A percentile compares a stretch with the other conserved stretches of the same genome.
These are phyloP conservation scores for Verbena officinalis DNA, from an alignment of 257 asterid genomes.

Conservation along the genomic window DNA sequence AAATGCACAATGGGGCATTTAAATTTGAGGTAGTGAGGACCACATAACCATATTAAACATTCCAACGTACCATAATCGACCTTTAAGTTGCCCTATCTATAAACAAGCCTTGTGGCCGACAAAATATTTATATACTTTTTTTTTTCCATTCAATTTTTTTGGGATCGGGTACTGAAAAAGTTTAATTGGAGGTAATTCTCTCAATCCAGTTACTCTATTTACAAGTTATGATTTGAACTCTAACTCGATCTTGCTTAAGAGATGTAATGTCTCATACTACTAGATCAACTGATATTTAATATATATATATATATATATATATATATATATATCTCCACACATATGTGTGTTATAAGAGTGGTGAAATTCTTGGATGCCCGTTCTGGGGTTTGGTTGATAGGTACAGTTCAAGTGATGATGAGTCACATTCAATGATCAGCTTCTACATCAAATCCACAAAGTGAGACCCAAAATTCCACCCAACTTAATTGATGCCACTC, in stretches of 20 bases:
- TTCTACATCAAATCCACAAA: slow-evolving; percentile 19
- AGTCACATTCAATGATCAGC: slow-evolving; percentile 23
- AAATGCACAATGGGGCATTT: background rate
- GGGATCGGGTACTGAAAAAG: too few species aligned
- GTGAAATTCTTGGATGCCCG: too few species aligned
- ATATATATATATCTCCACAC: too few species aligned
- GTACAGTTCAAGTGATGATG: slow-evolving; percentile 27
- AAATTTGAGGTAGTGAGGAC: background rate
- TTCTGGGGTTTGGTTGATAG: slow-evolving; percentile 16
- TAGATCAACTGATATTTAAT: too few species aligned
- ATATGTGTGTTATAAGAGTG: background rate
- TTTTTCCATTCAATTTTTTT: too few species aligned
- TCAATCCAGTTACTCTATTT: too few species aligned
- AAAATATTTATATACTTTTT: too few species aligned
- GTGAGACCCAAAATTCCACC: slow-evolving; percentile 19
- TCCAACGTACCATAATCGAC: background rate
- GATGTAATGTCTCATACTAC: too few species aligned
- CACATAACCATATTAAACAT: slow-evolving; percentile 5
- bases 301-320: background rate
- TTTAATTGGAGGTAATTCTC: too few species aligned
- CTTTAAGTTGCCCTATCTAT: background rate
- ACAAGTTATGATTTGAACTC: too few species aligned
- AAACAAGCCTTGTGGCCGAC: background rate
- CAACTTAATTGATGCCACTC: background rate
- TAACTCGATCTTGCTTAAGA: too few species aligned